phyloP scores from a whole-genome alignment of 2,329 filamentous ascomycete species.

The Penicillium frequentans region DNA sequence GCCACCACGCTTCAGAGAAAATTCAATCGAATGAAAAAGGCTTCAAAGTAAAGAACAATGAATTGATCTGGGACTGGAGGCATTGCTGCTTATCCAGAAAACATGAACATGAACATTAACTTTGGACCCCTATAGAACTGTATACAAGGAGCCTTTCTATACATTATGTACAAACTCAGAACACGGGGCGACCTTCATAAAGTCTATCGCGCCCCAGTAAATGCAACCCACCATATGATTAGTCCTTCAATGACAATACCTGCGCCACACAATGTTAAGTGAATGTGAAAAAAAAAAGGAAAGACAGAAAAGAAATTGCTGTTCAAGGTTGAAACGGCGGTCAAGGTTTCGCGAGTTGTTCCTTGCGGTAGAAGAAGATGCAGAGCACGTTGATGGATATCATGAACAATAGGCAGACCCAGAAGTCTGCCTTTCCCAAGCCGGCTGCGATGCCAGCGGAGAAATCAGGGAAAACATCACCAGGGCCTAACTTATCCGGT shows the following conservation, averaged over 20 bases:
- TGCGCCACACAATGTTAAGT: background rate
- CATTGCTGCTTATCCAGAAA: background rate
- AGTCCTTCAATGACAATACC: background rate
- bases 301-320: background rate
- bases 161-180: background rate
- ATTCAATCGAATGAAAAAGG: background rate
- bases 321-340: background rate
- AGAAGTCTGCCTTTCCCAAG: background rate
- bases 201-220: background rate
- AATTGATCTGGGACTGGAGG: background rate
- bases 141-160: background rate
- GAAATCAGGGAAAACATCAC: constrained; percentile 50
- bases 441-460: constrained; percentile 34
- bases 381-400: background rate
- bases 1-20: background rate
- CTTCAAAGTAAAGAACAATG: background rate
- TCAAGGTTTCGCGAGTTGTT: background rate
- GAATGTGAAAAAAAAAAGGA: background rate
- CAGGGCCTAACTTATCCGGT: constrained; percentile 61
- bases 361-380: background rate
- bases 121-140: background rate
- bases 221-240: background rate
- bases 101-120: background rate
- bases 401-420: background rate
- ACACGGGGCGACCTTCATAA: background rate